Conservation (phyloP, 75 land plant species). For the Cryptomeria japonica region DNA sequence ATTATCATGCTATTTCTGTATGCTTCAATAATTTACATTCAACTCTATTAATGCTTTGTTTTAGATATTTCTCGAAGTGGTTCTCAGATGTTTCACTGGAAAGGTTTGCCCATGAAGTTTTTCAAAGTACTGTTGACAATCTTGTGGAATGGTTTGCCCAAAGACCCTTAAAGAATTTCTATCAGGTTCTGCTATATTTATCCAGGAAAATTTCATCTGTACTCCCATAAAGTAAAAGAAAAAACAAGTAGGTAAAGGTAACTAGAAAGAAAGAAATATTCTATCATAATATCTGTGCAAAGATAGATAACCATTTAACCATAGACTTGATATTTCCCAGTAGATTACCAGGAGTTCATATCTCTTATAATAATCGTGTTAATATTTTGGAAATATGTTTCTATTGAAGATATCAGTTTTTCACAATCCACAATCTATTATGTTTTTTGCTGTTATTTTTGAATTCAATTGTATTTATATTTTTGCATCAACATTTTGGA, state of each 20-base stretch:
- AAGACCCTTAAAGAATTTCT: not conserved
- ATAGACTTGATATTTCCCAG: not conserved
- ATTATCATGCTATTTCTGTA: no score
- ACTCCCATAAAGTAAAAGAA: not conserved
- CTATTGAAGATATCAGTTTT: no score
- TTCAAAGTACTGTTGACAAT: not conserved
- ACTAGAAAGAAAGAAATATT: not conserved
- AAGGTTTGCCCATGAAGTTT: not conserved
- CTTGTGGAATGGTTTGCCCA: not conserved
- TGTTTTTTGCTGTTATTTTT: no score
- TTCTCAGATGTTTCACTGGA: not conserved
- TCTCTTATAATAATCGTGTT: not conserved
- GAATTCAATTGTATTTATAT: no score
- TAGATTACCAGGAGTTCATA: not conserved
- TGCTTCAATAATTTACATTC: no score
- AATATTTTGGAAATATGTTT: not conserved
- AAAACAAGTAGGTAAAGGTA: not conserved
- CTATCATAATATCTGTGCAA: not conserved
- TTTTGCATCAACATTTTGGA: no score
- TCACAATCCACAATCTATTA: no score
- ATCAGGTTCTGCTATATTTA: not conserved
- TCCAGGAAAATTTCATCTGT: not conserved
- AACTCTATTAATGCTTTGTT: no score
- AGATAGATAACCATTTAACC: not conserved
- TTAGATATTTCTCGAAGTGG: conserved; percentile 2